Evolutionary conservation across 495 filamentous ascomycete genomes (phyloP).

Genomic region (Talaromyces borbonicus): DNA sequence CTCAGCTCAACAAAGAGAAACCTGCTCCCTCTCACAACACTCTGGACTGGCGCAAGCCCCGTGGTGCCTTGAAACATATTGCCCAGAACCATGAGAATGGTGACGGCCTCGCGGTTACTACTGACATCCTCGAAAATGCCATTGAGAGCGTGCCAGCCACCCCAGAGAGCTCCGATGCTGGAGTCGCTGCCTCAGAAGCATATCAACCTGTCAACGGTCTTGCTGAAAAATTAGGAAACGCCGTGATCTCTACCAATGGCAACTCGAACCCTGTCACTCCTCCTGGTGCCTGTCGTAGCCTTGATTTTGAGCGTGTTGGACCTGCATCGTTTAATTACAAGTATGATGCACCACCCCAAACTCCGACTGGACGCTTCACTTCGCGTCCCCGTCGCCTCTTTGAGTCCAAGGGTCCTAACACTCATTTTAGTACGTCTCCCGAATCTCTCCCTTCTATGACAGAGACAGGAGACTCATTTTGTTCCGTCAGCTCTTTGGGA

Average conservation of each 20-base stretch:
- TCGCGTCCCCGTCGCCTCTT: conserved; percentile 2
- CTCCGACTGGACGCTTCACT: neutral
- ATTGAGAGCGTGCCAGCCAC: neutral
- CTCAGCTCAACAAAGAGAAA: conserved; percentile 9
- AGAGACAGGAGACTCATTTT: neutral
- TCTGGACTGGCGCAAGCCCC: conserved; percentile 8
- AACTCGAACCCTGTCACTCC: neutral
- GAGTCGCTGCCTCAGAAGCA: neutral
- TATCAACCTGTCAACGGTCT: neutral
- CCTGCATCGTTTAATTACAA: neutral
- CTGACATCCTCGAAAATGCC: neutral
- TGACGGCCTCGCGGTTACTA: neutral
- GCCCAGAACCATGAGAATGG: neutral
- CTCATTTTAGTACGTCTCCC: conserved; percentile 7
- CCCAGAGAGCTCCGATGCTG: neutral
- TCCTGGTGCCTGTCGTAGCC: conserved; percentile 1
- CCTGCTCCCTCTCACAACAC: neutral
- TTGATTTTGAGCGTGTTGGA: conserved; percentile 1
- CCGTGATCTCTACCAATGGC: conserved; percentile 3
- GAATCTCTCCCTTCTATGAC: conserved; percentile 4
- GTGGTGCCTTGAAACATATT: neutral
- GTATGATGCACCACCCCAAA: conserved; percentile 5
- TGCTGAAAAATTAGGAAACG: neutral
- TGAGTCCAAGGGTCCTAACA: conserved; percentile 6
- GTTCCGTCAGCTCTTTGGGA: conserved; percentile 3